Base-by-base conservation (phyloP, 331 rosid genomes). In the Erythrophleum ivorense region DNA sequence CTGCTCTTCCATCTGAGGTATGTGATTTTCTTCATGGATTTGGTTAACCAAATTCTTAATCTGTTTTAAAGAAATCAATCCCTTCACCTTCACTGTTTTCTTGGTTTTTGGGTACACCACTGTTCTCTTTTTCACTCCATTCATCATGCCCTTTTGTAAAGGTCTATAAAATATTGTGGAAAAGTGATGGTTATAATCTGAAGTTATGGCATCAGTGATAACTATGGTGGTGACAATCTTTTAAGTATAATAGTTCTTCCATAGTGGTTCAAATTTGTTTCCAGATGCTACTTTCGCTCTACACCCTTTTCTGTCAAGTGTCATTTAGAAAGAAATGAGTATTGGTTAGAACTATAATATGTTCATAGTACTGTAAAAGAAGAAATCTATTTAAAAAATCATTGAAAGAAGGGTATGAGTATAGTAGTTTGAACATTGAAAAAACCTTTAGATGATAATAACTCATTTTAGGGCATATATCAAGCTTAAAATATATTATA, bases 1-100 rank as follows among this genome's bases (percentile, higher is more conserved):
- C 87, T 84, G 74, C 85, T 68, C 85, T 93, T 83, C 93, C 94
- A 64, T 88, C 87, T 24, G 91, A 91, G 94, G 98, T 91, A 87
- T 48, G 21, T 59, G 54, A 68, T 82, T 76, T 74, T 81, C 73
- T 77, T 75, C 19, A 19, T 63, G 69, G 72, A 80, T 79, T 60
- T 78, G 58, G 5, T n/a, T 19, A 21, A 48, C 76, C 24, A 41
- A 38, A 36, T 65, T 55, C 41, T 46, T 13, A 3, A 65, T 12
- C 16, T 48, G 33, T 38, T 18, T 38, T 52, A 41, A 21, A 21
- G 68, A 64, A 38, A 38, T 73, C 59, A 67, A 54, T 41, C 24
- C 36, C 11, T 45, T 62, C 67, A 71, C 11, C 2, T 73, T 53
- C 50, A 73, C 18, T 21, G 65, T n/a, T 38, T 31, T 60, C 34